Conservation (phyloP, 257 asterid species). For the Nicotiana tomentosiformis region DNA sequence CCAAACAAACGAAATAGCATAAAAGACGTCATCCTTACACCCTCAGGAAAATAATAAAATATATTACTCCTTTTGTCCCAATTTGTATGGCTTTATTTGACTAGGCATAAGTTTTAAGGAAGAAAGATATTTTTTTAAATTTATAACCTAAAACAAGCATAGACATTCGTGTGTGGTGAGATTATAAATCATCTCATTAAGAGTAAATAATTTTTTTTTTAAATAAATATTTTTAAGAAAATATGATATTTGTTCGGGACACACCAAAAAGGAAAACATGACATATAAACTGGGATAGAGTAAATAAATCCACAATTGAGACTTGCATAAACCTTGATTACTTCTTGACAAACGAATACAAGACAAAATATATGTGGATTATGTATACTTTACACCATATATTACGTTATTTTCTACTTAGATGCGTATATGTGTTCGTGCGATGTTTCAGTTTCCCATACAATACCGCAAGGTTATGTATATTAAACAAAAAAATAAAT, state of each 20-base stretch:
- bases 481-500: not conserved
- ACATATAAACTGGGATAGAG: too few relatives aligned
- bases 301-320: not conserved
- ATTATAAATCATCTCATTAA: too few relatives aligned
- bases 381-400: not conserved
- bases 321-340: conserved; percentile 18
- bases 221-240: too few relatives aligned
- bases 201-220: too few relatives aligned
- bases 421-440: conserved; percentile 7
- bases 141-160: too few relatives aligned
- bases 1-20: conserved; percentile 19
- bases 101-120: too few relatives aligned
- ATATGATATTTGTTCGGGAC: too few relatives aligned
- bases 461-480: not conserved
- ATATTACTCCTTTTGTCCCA: too few relatives aligned
- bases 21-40: not conserved
- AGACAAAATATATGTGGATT: conserved; percentile 21
- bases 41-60: not conserved
- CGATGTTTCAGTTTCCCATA: conserved; percentile 32
- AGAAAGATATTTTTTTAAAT: too few relatives aligned
- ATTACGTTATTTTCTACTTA: not conserved
- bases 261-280: too few relatives aligned
- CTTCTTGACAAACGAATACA: conserved; percentile 33
- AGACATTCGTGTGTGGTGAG: too few relatives aligned
- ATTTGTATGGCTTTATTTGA: too few relatives aligned